Evolutionary conservation across 768 basidiomycete genomes (phyloP).

Genomic region (Galerina marginata): DNA sequence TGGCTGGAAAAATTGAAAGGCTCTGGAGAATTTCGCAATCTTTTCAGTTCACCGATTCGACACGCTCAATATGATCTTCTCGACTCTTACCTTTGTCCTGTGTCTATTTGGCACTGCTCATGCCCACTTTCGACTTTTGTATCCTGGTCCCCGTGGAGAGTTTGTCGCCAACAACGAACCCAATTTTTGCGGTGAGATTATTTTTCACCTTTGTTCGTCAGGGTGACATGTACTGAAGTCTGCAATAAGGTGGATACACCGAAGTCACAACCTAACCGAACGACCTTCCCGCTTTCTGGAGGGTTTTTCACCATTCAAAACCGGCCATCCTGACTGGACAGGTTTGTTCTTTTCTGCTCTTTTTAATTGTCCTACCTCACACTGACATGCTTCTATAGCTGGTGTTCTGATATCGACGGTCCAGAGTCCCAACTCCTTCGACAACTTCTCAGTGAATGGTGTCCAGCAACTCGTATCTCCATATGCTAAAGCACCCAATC

Average conservation of each 20-base stretch:
- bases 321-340: slow-evolving; percentile 61
- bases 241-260: slow-evolving; percentile 60
- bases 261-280: slow-evolving; percentile 59
- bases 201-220: not conserved
- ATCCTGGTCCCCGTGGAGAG: slow-evolving; percentile 68
- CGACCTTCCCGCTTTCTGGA: slow-evolving; percentile 66
- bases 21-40: slow-evolving; percentile 8
- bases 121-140: slow-evolving; percentile 80
- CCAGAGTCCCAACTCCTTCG: slow-evolving; percentile 64
- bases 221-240: not conserved
- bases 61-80: slow-evolving; percentile 37
- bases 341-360: slow-evolving; percentile 38
- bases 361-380: slow-evolving; percentile 5
- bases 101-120: slow-evolving; percentile 47
- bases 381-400: slow-evolving; percentile 35
- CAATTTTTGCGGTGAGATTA: slow-evolving; percentile 65
- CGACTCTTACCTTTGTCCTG: slow-evolving; percentile 25
- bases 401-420: slow-evolving; percentile 61
- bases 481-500: slow-evolving; percentile 52
- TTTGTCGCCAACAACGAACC: slow-evolving; percentile 64
- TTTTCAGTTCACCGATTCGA: not conserved
- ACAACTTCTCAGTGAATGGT: slow-evolving; percentile 55
- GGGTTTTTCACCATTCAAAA: slow-evolving; percentile 64
- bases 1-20: slow-evolving; percentile 2
- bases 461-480: slow-evolving; percentile 40